Percentiles rank a stretch among this genome's conserved stretches.
Evolutionary conservation across 1,139 yeast genomes (phyloP).

Genomic region (Lodderomyces theae): DNA sequence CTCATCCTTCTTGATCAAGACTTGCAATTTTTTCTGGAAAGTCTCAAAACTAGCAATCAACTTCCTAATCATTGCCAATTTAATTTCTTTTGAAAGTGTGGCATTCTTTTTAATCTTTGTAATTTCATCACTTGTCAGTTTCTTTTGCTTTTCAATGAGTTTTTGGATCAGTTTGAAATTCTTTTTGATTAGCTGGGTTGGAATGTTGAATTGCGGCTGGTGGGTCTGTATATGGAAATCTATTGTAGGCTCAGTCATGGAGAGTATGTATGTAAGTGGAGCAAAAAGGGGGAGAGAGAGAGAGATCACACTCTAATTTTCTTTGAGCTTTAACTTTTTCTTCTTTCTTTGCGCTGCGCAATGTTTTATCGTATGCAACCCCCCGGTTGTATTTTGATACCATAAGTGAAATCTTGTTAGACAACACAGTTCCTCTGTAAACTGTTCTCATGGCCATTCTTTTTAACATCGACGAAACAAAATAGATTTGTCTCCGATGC

Average conservation of each 20-base stretch:
- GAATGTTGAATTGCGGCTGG: conserved; percentile 58
- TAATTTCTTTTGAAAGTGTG: conserved; percentile 21
- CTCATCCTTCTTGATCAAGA: conserved; percentile 44
- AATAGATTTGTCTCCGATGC: no score
- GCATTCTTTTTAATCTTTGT: conserved; percentile 31
- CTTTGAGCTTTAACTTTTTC: background rate
- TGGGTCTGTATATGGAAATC: conserved; percentile 44
- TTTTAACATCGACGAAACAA: no score
- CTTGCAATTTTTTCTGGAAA: conserved; percentile 43
- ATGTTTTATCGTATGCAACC: no score
- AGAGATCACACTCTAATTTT: background rate
- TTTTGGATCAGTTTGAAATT: conserved; percentile 58
- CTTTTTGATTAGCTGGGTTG: conserved; percentile 56
- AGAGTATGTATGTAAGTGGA: background rate
- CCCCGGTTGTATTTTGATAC: no score
- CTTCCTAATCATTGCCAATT: conserved; percentile 32
- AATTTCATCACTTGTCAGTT: conserved; percentile 39
- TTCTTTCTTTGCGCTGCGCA: no score
- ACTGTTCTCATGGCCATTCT: no score
- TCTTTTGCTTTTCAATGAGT: conserved; percentile 54
- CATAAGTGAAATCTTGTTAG: no score
- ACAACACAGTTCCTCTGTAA: no score
- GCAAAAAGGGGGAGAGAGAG: background rate
- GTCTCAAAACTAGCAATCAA: conserved; percentile 46
- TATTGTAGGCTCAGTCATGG: conserved; percentile 41